Evolutionary conservation across 208 protist genomes (phyloP), one percentile per base, ranked within the genome.

Genomic region (Leishmania tarentolae): DNA sequence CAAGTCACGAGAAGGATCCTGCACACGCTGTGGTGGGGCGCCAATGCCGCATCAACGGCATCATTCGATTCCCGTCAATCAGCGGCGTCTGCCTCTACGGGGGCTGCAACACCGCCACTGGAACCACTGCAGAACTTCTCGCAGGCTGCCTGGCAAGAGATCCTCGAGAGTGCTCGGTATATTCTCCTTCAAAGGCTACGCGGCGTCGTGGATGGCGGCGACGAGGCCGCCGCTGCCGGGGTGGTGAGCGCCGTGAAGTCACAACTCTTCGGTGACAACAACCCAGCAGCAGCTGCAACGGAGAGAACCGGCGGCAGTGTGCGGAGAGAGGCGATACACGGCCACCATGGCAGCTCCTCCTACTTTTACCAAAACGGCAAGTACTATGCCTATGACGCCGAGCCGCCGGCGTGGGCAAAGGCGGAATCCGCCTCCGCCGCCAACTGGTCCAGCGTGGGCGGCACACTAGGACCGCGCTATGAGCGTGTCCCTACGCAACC

Each of bases 311-410:
- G 46, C 46, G 8, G 24, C 3, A 17, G 70, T 40, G 70, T 6
- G 35, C 35, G 13, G 50, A 15, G 7, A 50, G 52, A 35, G 2
- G n/a, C 24, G 76, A 44, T 44, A 9, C 42, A 35, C 21, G 40
- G 28, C 19, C 42, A 53, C 28, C 44, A 73, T 44, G 15, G 9
- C 44, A 47, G 59, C 4, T 46, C 59, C 1, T 81, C 80, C 28
- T 77, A 79, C 50, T 89, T 87, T 56, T 89, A 87, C 65, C 86
- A 87, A 47, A 89, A 87, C 44, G 86, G 86, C 11, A 75, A 63
- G 28, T 86, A 86, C 80, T 87, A 86, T 73, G 80, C 77, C 19
- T 87, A 86, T 75, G 75, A 75, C 59, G 78, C 83, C 6, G 31
- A 76, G 50, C 71, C 59, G 42, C 76, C 76, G 2, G 71, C 81